Base-by-base conservation (phyloP, 306 rosid species). In the Benincasa hispida region DNA sequence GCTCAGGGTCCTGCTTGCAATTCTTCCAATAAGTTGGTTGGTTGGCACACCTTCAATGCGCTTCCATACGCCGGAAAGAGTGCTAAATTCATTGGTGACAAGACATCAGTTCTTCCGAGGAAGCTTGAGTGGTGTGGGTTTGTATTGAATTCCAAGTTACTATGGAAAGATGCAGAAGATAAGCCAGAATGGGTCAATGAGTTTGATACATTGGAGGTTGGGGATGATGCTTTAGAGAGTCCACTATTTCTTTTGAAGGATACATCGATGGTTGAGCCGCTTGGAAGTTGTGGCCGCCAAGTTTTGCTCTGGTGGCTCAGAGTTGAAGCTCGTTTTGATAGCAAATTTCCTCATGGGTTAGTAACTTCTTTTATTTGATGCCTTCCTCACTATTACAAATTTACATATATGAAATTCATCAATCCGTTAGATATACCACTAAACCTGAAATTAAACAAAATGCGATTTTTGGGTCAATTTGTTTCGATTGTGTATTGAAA, bases 1-100 rank as follows among this genome's bases (percentile, higher is more conserved):
- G 85, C 91, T 60, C 99, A 95, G 78, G 99, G 99, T 83, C 99
- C 97, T 84, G 89, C 99, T 80, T 95, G 99, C 83, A 95, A 95
- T 83, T 89, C 88, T 19, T 90, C 96, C 39, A 81, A 92, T 82
- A 84, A 86, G 39, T 87, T 95, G 83, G 89, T 85, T 76, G 99
- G 99, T 72, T 95, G 99, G 99, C 98, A 95, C 82, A 92, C 97
- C 54, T 95, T 92, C 83, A 89, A 95, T 84, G 81, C 96, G 2
- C 69, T 87, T 54, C 89, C 89, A 2, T 88, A 90, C 79, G 79
- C 57, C 0, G 97, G 93, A 42, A 90, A 83, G 79, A 85, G 87
- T 42, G 97, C 99, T 2, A 85, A 83, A 81, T 87, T 85, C 80
- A 87, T 95, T 82, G 99, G 90, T 77, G 99, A 95, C 15, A 81